phyloP scores from a whole-genome alignment of 2,329 filamentous ascomycete species.

The Pseudogymnoascus sp. region DNA sequence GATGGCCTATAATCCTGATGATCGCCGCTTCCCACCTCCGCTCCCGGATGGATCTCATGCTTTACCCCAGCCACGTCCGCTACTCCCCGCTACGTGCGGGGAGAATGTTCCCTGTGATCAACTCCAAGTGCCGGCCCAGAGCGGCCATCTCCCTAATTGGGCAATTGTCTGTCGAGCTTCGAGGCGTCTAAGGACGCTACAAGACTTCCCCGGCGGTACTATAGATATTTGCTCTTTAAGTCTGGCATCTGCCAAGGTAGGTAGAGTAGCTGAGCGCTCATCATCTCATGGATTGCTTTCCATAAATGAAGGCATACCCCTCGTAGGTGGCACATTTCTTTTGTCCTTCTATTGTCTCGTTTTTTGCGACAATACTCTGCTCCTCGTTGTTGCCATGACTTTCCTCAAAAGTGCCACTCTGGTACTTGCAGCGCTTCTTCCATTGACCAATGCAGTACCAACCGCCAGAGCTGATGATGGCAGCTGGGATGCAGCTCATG shows the following conservation, averaged over 20 bases:
- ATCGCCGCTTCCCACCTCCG: not conserved
- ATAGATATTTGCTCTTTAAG: not conserved
- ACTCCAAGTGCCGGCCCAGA: not conserved
- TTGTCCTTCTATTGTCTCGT: not conserved
- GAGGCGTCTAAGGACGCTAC: not conserved
- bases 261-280: constrained; percentile 2
- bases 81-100: not conserved
- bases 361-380: not conserved
- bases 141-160: not conserved
- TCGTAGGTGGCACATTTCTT: not conserved
- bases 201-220: not conserved
- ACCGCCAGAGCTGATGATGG: not conserved
- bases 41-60: not conserved
- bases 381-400: not conserved
- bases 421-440: constrained; percentile 2
- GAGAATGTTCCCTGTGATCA: constrained; percentile 1
- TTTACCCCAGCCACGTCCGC: not conserved
- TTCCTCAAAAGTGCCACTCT: constrained; percentile 1
- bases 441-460: not conserved
- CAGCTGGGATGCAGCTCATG: constrained; percentile 61
- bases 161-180: not conserved
- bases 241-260: constrained; percentile 1
- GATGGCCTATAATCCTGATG: not conserved
- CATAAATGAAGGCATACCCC: not conserved
- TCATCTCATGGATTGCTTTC: not conserved